A percentile compares a stretch with the other conserved stretches of the same genome.
Evolutionary conservation across 305 asterid species (phyloP).

Genomic region (Fraxinus floribunda): DNA sequence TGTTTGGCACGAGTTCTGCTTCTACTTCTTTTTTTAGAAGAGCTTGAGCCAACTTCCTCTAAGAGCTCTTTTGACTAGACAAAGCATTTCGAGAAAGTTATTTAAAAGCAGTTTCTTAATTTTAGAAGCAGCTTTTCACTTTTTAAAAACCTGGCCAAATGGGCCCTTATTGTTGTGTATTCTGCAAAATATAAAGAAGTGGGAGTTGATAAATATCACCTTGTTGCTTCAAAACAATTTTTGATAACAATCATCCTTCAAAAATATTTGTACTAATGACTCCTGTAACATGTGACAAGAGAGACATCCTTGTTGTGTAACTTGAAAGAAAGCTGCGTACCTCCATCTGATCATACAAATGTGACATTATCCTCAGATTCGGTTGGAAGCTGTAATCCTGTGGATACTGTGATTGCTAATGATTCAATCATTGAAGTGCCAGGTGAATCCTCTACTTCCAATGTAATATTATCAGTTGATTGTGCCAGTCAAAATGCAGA

Average conservation of each 20-base stretch:
- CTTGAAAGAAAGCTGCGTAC: constrained; percentile 23
- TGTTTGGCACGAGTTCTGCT: background rate
- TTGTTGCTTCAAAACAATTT: constrained; percentile 29
- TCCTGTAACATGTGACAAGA: constrained; percentile 31
- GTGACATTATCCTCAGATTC: constrained; percentile 17
- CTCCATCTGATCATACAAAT: constrained; percentile 22
- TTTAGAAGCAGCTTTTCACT: background rate
- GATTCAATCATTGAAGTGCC: background rate
- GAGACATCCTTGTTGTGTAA: constrained; percentile 20
- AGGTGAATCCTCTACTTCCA: constrained; percentile 27
- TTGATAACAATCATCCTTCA: constrained; percentile 28
- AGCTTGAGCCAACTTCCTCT: background rate
- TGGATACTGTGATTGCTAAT: constrained; percentile 25
- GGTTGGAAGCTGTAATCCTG: constrained; percentile 26
- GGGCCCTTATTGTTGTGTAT: background rate
- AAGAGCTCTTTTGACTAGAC: background rate
- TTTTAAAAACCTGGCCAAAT: background rate
- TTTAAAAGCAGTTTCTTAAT: background rate
- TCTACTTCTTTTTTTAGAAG: background rate
- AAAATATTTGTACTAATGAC: constrained; percentile 23
- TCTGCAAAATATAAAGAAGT: background rate
- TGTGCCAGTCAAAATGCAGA: constrained; percentile 31
- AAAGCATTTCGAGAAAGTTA: background rate
- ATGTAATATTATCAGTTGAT: constrained; percentile 24
- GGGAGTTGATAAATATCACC: background rate